Evolutionary conservation across 2,329 filamentous ascomycete genomes (phyloP), one percentile per base, ranked within the genome.

Genomic region (Colletotrichum destructivum): DNA sequence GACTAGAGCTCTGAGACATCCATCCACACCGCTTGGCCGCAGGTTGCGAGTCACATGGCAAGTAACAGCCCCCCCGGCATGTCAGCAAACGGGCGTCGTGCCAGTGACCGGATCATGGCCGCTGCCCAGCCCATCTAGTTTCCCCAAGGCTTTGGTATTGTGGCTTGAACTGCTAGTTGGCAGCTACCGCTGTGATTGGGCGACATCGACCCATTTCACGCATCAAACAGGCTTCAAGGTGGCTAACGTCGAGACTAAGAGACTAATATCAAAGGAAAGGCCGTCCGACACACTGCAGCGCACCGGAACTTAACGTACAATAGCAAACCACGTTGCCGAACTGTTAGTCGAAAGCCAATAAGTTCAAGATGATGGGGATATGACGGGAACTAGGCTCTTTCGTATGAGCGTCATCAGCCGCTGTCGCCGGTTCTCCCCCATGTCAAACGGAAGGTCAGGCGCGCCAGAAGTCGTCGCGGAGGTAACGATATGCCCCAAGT

Each of bases 11-110:
- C 64, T 68, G 60, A 69, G 72, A 72, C 69, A 73, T 12, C 72
- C 69, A 72, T 64, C 71, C 71, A 73, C 72, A 73, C 69, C 55
- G 26, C 38, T 63, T 63, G 68, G 71, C 70, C 55, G 61, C 61
- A 57, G 35, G 68, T 57, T 55, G 62, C 46, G 51, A 59, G 72
- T 73, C 72, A 73, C 69, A 73, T 73, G 72, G 69, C 56, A 72
- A 69, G 69, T 73, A 69, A 69, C 51, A 57, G 61, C 61, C 46
- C 64, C 51, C 56, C 42, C 11, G 23, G 35, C 26, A 55, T 47
- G 65, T 71, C 52, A 47, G 46, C 38, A 62, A 65, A 62, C 70
- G 66, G 70, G 55, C 66, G 66, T 72, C 23, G 26, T 49, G 49
- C 66, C 57, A n/a, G 56, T 69, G 61, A 72, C 65, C 52, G 64